Conservation (phyloP, 140 eudicot species). For the Stevia rebaudiana region DNA sequence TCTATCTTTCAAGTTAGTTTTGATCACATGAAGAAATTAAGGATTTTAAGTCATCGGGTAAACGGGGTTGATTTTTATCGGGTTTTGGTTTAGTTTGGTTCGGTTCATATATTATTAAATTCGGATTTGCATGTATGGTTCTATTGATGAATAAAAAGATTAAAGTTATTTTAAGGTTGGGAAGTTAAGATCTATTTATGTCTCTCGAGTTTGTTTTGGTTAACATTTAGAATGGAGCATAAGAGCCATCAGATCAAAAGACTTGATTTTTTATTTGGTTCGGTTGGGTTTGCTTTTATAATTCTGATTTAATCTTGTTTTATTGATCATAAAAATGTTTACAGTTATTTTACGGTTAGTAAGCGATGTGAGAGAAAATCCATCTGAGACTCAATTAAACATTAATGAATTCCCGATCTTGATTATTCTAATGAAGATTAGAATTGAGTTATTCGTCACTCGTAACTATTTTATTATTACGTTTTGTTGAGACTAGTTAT, state of each 20-base stretch:
- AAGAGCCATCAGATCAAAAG: too few species aligned
- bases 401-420: neutral
- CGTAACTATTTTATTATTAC: neutral
- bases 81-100: neutral
- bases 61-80: neutral
- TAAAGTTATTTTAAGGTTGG: neutral
- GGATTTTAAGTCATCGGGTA: neutral
- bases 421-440: neutral
- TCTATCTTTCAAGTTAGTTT: neutral
- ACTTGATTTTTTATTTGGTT: too few species aligned
- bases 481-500: neutral
- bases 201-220: too few species aligned
- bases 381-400: neutral
- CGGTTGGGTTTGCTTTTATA: too few species aligned
- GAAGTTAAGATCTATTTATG: too few species aligned
- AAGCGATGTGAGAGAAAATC: neutral
- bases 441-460: neutral
- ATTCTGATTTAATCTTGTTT: neutral
- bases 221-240: neutral
- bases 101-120: neutral
- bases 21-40: neutral
- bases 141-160: neutral
- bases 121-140: neutral
- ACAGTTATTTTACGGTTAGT: neutral
- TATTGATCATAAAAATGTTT: neutral